These are phyloP conservation scores for Arthrobotrys iridis DNA, from an alignment of 2,329 filamentous ascomycete species.

Conservation along the genomic window DNA sequence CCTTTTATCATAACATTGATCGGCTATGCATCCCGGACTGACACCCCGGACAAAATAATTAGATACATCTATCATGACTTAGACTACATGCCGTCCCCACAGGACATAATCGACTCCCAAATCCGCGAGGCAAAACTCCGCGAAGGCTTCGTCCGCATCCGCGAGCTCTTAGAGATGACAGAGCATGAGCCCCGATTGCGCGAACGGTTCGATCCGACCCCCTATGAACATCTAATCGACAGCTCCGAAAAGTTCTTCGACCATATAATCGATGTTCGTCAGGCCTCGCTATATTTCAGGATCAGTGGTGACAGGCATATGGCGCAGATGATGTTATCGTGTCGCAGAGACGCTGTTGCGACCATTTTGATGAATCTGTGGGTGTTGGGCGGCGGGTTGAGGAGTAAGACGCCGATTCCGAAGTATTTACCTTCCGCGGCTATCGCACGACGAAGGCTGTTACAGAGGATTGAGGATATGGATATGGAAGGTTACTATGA, in stretches of 20 bases:
- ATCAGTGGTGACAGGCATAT: slow-evolving; percentile 66
- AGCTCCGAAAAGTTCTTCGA: slow-evolving; percentile 70
- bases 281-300: slow-evolving; percentile 70
- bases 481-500: slow-evolving; percentile 61
- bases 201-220: slow-evolving; percentile 68
- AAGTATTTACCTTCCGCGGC: slow-evolving; percentile 69
- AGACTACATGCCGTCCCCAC: slow-evolving; percentile 66
- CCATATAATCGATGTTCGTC: slow-evolving; percentile 69
- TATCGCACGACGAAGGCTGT: slow-evolving; percentile 66
- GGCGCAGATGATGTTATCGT: slow-evolving; percentile 65
- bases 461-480: slow-evolving; percentile 66
- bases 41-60: background rate
- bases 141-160: slow-evolving; percentile 70
- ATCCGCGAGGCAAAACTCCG: slow-evolving; percentile 70
- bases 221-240: slow-evolving; percentile 69
- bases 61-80: slow-evolving; percentile 70
- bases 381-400: slow-evolving; percentile 68
- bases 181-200: slow-evolving; percentile 70
- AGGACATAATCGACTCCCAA: slow-evolving; percentile 68
- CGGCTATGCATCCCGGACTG: background rate
- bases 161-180: slow-evolving; percentile 69
- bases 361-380: slow-evolving; percentile 70
- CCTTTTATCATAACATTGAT: background rate
- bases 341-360: slow-evolving; percentile 69
- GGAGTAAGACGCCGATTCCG: slow-evolving; percentile 62